These are phyloP conservation scores for Sistotremastrum suecicum DNA, from an alignment of 768 basidiomycete species.

Conservation along the genomic window DNA sequence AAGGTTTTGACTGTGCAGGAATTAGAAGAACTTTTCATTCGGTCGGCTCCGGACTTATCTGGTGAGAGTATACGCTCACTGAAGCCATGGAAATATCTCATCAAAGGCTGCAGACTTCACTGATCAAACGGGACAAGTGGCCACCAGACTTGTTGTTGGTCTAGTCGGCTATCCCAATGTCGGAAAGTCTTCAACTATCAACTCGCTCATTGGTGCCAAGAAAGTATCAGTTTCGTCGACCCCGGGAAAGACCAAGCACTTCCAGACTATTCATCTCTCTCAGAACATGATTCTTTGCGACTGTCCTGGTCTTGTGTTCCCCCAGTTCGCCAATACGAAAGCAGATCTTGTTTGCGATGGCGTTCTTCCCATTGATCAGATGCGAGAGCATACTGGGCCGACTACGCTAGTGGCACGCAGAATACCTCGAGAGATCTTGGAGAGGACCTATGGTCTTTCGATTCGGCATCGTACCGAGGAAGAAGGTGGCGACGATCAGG, in stretches of 20 bases:
- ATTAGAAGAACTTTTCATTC: slow-evolving; percentile 70
- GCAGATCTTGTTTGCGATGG: slow-evolving; percentile 95
- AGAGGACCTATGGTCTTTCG: slow-evolving; percentile 75
- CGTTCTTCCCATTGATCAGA: slow-evolving; percentile 93
- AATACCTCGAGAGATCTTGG: slow-evolving; percentile 72
- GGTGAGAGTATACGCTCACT: slow-evolving; percentile 25
- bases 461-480: slow-evolving; percentile 52
- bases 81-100: neutral
- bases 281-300: slow-evolving; percentile 80
- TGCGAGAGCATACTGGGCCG: slow-evolving; percentile 86
- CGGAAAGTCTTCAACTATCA: slow-evolving; percentile 96
- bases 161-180: slow-evolving; percentile 98
- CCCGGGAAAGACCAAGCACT: slow-evolving; percentile 97
- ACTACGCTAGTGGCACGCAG: slow-evolving; percentile 61
- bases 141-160: slow-evolving; percentile 62
- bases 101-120: slow-evolving; percentile 34
- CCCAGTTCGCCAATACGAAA: slow-evolving; percentile 94
- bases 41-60: slow-evolving; percentile 53
- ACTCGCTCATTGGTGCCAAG: slow-evolving; percentile 89
- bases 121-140: slow-evolving; percentile 38
- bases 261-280: slow-evolving; percentile 95
- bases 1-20: slow-evolving; percentile 76
- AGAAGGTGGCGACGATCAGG: slow-evolving; percentile 71
- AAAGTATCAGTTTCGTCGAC: slow-evolving; percentile 98
- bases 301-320: slow-evolving; percentile 96